A percentile compares a stretch with the other conserved stretches of the same genome.
phyloP scores from a whole-genome alignment of 768 basidiomycete genomes.

The Kwoniella sp. region DNA sequence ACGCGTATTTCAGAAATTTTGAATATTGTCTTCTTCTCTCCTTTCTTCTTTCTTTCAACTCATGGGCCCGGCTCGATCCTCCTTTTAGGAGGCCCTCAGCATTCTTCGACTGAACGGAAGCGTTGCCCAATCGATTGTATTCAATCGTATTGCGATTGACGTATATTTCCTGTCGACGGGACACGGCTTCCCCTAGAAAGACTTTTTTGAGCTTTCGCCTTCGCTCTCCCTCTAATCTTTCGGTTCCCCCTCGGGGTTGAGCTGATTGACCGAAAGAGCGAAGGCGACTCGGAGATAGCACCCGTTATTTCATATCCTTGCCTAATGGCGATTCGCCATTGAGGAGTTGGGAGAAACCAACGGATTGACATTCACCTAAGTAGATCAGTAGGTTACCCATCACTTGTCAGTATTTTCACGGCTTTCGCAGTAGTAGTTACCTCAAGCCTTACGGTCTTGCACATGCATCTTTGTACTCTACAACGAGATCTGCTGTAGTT shows the following conservation, averaged over 20 bases:
- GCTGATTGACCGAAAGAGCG: conserved; percentile 2
- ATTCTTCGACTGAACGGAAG: conserved; percentile 52
- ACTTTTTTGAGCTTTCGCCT: conserved; percentile 11
- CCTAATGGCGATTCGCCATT: conserved; percentile 49
- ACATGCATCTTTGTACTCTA: too few relatives aligned
- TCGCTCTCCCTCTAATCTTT: conserved; percentile 5
- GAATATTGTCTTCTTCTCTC: neutral
- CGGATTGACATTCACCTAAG: conserved; percentile 54
- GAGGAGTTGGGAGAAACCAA: conserved; percentile 55
- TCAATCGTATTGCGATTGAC: conserved; percentile 33
- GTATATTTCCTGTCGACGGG: conserved; percentile 56
- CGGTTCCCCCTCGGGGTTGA: conserved; percentile 15
- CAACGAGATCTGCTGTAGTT: too few relatives aligned
- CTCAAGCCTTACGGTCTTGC: too few relatives aligned
- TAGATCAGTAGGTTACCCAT: too few relatives aligned
- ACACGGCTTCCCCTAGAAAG: conserved; percentile 50
- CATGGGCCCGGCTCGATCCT: conserved; percentile 41
- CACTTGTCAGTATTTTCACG: too few relatives aligned
- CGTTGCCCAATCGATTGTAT: conserved; percentile 37
- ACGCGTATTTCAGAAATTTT: conserved; percentile 22
- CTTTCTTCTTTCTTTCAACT: conserved; percentile 29
- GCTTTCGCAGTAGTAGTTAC: too few relatives aligned
- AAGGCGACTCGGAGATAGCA: conserved; percentile 8
- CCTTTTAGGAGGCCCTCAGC: conserved; percentile 23
- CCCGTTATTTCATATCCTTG: conserved; percentile 56